A percentile compares a stretch with the other conserved stretches of the same genome.
Conservation (phyloP, 2,329 filamentous ascomycete species). For the Xylaria sp. region DNA sequence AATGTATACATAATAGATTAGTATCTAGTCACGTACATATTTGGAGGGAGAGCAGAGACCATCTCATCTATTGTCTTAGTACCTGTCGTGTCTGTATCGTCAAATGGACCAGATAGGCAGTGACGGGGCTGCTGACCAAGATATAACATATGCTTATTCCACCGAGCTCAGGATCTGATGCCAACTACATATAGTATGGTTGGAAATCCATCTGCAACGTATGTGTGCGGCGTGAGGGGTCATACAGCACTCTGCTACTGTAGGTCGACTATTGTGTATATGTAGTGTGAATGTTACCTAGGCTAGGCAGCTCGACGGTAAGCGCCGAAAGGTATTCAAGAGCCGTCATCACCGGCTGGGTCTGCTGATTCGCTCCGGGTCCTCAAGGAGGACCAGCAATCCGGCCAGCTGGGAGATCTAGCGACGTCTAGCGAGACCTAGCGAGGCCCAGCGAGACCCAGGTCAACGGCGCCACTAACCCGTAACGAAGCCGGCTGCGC, state of each 20-base stretch:
- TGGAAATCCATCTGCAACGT: conserved; percentile 28
- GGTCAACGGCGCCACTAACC: conserved; percentile 35
- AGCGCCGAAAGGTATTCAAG: conserved; percentile 14
- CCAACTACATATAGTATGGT: conserved; percentile 19
- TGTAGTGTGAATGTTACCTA: neutral
- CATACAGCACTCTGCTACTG: neutral
- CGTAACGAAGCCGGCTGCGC: conserved; percentile 16
- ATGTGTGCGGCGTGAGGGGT: conserved; percentile 14
- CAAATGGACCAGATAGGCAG: neutral
- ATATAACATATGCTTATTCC: conserved; percentile 16
- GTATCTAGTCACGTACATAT: neutral
- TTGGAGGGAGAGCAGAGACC: neutral
- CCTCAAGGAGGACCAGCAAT: conserved; percentile 24
- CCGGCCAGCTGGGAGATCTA: conserved; percentile 37
- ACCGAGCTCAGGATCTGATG: conserved; percentile 20
- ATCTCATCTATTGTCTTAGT: neutral
- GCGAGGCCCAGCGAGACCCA: conserved; percentile 34
- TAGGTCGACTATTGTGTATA: neutral
- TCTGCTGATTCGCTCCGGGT: conserved; percentile 26
- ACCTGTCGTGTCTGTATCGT: neutral
- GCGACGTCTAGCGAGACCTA: conserved; percentile 27
- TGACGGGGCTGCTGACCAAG: conserved; percentile 25
- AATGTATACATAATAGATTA: neutral
- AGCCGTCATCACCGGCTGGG: conserved; percentile 16
- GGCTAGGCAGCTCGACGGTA: conserved; percentile 8